These are phyloP conservation scores for Carex cristatella DNA, from an alignment of 176 grass and related monocot genomes.

Conservation along the genomic window DNA sequence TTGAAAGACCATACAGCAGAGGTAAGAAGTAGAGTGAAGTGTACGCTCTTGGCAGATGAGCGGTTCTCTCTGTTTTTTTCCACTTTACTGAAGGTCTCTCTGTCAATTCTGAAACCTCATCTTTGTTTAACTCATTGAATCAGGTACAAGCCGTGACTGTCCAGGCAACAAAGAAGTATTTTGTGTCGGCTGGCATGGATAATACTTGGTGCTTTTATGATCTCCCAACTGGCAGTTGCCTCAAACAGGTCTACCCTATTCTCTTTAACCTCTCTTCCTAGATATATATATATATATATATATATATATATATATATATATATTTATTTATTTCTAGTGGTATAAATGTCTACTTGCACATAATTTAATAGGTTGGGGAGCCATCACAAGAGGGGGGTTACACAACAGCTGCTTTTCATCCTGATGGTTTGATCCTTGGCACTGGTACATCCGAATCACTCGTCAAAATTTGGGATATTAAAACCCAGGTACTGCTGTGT, in stretches of 20 bases:
- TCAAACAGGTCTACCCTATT: constrained; percentile 53
- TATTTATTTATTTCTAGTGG: neutral
- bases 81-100: neutral
- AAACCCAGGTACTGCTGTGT: constrained; percentile 64
- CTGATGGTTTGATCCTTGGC: constrained; percentile 97
- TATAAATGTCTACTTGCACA: constrained; percentile 5
- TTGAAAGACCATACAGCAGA: constrained; percentile 83
- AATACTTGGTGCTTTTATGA: constrained; percentile 99
- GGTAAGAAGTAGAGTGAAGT: constrained; percentile 34
- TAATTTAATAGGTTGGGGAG: constrained; percentile 60
- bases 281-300: too few relatives aligned
- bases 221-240: constrained; percentile 79
- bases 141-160: constrained; percentile 97
- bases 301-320: too few relatives aligned
- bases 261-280: neutral
- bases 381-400: constrained; percentile 80
- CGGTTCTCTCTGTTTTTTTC: neutral
- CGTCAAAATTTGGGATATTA: constrained; percentile 99
- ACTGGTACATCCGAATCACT: constrained; percentile 78
- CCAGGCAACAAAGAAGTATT: constrained; percentile 94
- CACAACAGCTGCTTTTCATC: constrained; percentile 85
- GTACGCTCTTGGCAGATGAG: neutral
- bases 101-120: neutral
- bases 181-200: constrained; percentile 88
- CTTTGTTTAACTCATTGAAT: constrained; percentile 7